Evolutionary conservation across 164 flowering plant genomes (phyloP).

Genomic region (Paratinospora sagittata): DNA sequence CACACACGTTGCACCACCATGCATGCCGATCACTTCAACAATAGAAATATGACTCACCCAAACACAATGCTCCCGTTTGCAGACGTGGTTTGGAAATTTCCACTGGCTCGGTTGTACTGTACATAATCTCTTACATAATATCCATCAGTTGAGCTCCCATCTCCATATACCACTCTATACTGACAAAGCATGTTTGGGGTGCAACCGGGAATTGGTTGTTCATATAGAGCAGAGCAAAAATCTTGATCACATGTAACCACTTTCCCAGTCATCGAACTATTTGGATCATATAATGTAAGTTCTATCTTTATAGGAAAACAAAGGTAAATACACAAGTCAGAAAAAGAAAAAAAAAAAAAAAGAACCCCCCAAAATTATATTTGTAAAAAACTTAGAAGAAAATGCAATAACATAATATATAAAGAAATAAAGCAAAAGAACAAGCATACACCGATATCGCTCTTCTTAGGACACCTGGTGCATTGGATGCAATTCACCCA

Average conservation of each 20-base stretch:
- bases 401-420: not conserved
- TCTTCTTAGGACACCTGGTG: constrained; percentile 65
- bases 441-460: constrained; percentile 66
- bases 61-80: constrained; percentile 59
- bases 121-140: constrained; percentile 67
- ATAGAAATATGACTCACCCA: constrained; percentile 51
- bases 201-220: constrained; percentile 37
- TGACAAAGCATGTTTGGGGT: constrained; percentile 36
- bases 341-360: not conserved
- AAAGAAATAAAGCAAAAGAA: not conserved
- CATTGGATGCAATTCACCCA: constrained; percentile 94
- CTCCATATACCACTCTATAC: constrained; percentile 74
- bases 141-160: constrained; percentile 88
- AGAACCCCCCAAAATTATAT: too few species aligned
- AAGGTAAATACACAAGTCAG: not conserved
- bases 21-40: too few species aligned
- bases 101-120: constrained; percentile 42
- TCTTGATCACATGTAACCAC: constrained; percentile 56
- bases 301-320: constrained; percentile 42
- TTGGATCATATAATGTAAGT: constrained; percentile 58
- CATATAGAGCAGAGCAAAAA: constrained; percentile 35
- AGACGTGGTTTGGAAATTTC: constrained; percentile 46
- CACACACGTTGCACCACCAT: too few species aligned
- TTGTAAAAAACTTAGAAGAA: not conserved
- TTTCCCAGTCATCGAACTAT: constrained; percentile 49